Evolutionary conservation across 31 red algal genomes (phyloP), one percentile per base, ranked within the genome.

Genomic region (Odonthalia washingtoniensis): DNA sequence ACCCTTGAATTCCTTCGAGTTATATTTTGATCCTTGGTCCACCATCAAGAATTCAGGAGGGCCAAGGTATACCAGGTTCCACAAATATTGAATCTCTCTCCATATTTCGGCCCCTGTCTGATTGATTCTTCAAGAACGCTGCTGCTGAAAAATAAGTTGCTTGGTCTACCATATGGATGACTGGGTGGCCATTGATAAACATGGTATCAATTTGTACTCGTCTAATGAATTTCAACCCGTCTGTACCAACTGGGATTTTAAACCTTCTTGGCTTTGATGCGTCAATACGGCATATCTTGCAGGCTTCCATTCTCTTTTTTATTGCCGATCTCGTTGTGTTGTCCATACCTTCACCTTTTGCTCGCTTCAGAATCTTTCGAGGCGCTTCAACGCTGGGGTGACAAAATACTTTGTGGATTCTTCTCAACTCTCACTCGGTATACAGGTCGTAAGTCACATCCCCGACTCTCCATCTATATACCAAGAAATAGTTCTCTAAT

Each of bases 11-110:
- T 74, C 64, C 27, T 43, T 68, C 9, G 66, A 74, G 5, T 72
- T 40, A 30, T 40, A 84, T 18, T 30, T 72, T 33, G 63, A 72
- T 4, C 37, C 82, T 52, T 85, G 82, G 33, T 85, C 82, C 3
- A 53, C 52, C 4, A 61, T 5, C n/a, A n/a, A n/a, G n/a, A n/a
- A n/a, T n/a, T n/a, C n/a, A n/a, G n/a, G n/a, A n/a, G n/a, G n/a
- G n/a, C 9, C 1, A 70, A 74, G 24, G 66, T 85, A 87, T 3
- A 46, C 5, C 5, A 67, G 57, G 40, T 44, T 38, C 83, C 60
- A 63, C 3, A 67, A 76, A 14, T 60, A 33, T 9, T 34, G 45
- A 31, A 75, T 39, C 3, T 42, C 0, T 0, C 42, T 75, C 83
- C 83, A 77, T 0, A 75, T 41, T 14, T 75, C 72, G 2, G 41